Conservation (phyloP, 2,329 filamentous ascomycete genomes). For the Diaporthe sp. region DNA sequence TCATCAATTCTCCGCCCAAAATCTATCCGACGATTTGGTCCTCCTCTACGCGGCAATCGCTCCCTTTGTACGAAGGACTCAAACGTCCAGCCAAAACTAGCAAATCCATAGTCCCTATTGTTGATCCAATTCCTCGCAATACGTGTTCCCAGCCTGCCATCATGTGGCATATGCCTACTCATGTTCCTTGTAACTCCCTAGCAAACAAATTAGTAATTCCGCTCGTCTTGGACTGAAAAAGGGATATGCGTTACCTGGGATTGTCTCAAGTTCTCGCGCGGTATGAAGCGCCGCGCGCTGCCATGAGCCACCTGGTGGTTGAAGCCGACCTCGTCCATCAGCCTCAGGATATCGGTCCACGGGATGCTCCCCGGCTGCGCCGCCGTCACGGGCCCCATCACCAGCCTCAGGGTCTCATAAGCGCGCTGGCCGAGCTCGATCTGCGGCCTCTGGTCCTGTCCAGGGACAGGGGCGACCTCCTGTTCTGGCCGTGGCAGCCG, state of each 20-base stretch:
- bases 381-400: neutral
- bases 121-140: neutral
- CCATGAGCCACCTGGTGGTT: neutral
- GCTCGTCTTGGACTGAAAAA: neutral
- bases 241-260: no score
- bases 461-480: no score
- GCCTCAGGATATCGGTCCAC: neutral
- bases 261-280: neutral
- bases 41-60: no score
- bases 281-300: neutral
- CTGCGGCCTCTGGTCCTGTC: neutral
- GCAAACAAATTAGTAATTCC: neutral
- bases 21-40: neutral
- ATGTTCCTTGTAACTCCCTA: neutral
- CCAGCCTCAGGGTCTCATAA: neutral
- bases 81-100: neutral
- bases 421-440: neutral
- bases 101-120: neutral
- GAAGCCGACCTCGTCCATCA: neutral
- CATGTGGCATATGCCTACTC: neutral
- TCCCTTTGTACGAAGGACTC: neutral
- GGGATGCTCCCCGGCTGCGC: neutral
- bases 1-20: no score
- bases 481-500: neutral
- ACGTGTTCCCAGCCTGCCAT: neutral